Evolutionary conservation across 2,329 filamentous ascomycete genomes (phyloP), one percentile per base, ranked within the genome.

Genomic region (Colletotrichum scovillei): DNA sequence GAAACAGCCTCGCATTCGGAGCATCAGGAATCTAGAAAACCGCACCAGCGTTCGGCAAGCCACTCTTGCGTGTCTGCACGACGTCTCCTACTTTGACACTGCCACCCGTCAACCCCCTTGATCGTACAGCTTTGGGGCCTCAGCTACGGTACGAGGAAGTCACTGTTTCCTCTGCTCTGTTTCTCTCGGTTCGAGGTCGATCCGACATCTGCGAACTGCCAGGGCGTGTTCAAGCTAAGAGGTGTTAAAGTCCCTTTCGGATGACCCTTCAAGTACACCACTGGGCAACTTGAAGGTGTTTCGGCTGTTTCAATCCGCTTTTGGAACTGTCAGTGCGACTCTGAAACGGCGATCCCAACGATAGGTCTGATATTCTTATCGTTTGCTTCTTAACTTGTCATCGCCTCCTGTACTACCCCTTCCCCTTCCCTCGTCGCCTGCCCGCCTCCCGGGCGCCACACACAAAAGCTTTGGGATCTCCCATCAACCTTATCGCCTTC

Each of bases 271-370:
- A 76, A 75, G 68, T 69, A 75, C 75, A 78, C 71, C 73, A 74
- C 75, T 77, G 76, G 78, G 79, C 78, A 78, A 78, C 78, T 79
- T 77, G 72, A 75, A 76, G 77, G 79, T 79, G 82, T 84, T 83
- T 84, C 80, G 82, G 80, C 78, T 78, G 82, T 83, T 83, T 84
- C 80, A 81, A 82, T 80, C 78, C 76, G 77, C 77, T 76, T 79
- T 77, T 72, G 76, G 77, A 78, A 78, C 76, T 77, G 79, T 81
- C 80, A 80, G 79, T 82, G 79, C 81, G 78, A 81, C 77, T 78
- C 77, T 81, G 79, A 81, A 82, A 81, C 79, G 80, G 81, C 80
- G 81, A 83, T 84, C 81, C 79, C 78, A 77, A 77, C 74, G 76
- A 79, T 78, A 79, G 77, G 74, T 78, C 77, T 78, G 77, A 77